Evolutionary conservation across 2,329 filamentous ascomycete species (phyloP), one percentile per base, ranked within the genome.

Genomic region (Aspergillus sp.): DNA sequence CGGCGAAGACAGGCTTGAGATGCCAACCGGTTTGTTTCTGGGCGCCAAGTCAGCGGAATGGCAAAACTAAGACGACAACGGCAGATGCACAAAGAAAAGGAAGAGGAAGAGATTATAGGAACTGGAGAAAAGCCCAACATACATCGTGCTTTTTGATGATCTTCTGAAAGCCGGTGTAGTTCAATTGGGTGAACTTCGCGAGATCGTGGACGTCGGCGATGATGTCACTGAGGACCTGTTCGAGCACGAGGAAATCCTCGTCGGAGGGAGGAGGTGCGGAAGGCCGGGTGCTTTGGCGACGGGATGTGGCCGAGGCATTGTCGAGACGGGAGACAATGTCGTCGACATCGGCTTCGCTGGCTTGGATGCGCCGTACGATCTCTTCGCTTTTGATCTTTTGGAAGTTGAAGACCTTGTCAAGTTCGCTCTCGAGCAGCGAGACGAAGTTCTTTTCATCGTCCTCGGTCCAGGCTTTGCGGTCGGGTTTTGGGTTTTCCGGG

Each of bases 131-230:
- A 16, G 6, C 3, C 20, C 11, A 23, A 77, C 88, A 63, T 74
- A 93, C 89, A 76, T 97, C 94, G 73, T 99, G 94, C 81, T 99
- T 99, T 81, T 99, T 99, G 75, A 99, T 96, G 59, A 99, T 99
- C 81, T 99, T 99, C 79, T 97, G 95, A 71, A 99, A 99, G 4
- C 94, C 94, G 0, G 93, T 97, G 70, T 99, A 99, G 76, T 99
- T 99, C 69, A 99, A 78, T 77, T 97, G 93, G 5, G 96, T 95
- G 71, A 96, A 99, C 76, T 97, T 97, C 72, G 94, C 92, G 55
- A 99, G 81, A 67, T 99, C 94, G 74, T 99, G 93, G 19, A 99
- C 94, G 68, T 99, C 93, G 63, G 94, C 94, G 70, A 99, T 99
- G 67, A 99, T 92, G 71, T 99, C 94, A 75, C 91, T 96, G 66